These are phyloP conservation scores for Metschnikowia similis DNA, from an alignment of 805 yeast genomes.

Conservation along the genomic window DNA sequence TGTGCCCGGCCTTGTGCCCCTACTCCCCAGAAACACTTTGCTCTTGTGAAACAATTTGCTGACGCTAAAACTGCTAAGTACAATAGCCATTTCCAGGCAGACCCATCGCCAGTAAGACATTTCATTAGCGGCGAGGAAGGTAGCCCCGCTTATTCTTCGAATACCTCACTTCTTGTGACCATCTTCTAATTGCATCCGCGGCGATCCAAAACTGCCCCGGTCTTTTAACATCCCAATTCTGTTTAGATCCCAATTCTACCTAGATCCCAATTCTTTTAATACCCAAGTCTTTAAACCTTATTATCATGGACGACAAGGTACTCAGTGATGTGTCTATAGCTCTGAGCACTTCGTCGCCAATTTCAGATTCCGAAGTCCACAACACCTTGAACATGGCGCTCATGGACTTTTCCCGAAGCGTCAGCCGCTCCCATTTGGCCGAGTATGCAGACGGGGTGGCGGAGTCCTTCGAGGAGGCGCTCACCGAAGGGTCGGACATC, in stretches of 20 bases:
- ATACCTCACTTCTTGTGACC: too few species aligned
- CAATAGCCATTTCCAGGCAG: neutral
- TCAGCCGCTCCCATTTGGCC: conserved; percentile 4
- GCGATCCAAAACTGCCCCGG: too few species aligned
- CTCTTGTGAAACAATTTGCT: neutral
- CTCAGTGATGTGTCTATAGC: conserved; percentile 9
- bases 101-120: neutral
- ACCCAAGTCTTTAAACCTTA: too few species aligned
- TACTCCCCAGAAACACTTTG: neutral
- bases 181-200: too few species aligned
- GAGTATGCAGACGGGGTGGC: conserved; percentile 20
- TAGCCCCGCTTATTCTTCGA: neutral
- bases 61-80: neutral
- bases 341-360: conserved; percentile 9
- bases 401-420: conserved; percentile 4
- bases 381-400: conserved; percentile 8
- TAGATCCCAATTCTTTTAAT: too few species aligned
- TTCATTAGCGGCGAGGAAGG: neutral
- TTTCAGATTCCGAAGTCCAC: conserved; percentile 3
- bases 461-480: conserved; percentile 27
- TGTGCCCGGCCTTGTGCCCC: neutral
- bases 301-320: conserved; percentile 3
- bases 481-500: conserved; percentile 23
- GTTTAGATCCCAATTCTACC: too few species aligned
- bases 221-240: too few species aligned